Evolutionary conservation across 495 filamentous ascomycete species (phyloP), one percentile per base, ranked within the genome.

Genomic region (Penicillium crystallinum): DNA sequence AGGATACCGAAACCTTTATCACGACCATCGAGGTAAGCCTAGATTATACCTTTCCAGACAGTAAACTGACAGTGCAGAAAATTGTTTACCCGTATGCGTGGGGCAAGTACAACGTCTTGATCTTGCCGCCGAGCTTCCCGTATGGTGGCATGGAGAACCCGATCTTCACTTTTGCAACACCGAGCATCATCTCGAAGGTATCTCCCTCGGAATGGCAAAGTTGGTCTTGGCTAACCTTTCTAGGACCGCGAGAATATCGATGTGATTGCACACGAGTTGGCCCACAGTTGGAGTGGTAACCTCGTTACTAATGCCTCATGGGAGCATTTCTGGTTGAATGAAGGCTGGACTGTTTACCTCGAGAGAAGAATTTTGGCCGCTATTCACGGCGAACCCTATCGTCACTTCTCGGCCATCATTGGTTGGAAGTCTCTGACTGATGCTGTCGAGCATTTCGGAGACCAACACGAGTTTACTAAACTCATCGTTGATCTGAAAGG

Each of bases 251-350:
- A 95, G 59, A 98, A 98, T 56, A 78, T 98, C 5, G 92, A 96
- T 70, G 91, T 97, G 15, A 97, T 98, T 67, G 92, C 93, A 3
- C 92, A 98, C 64, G 92, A 98, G 68, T 78, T 98, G 19, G 78
- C 83, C 42, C 92, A 97, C 68, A 87, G 82, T 60, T 97, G 91
- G 90, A 91, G 87, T 57, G 93, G 92, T 12, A 98, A 98, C 60
- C 71, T 97, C 3, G 93, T 97, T 8, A 90, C 85, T 6, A 92
- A 87, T 63, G 84, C 85, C 48, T 90, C 84, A 29, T 98, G 93
- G 93, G 90, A 97, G 67, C 91, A 98, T 61, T 97, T 96, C 65
- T 97, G 91, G 91, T 68, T 97, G 48, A 97, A 97, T 57, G 91
- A 96, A 66, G 91, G 91, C 29, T 97, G 92, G 92, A 96, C 91